phyloP scores from a whole-genome alignment of 164 flowering plant genomes.

The Berberis vulgaris region DNA sequence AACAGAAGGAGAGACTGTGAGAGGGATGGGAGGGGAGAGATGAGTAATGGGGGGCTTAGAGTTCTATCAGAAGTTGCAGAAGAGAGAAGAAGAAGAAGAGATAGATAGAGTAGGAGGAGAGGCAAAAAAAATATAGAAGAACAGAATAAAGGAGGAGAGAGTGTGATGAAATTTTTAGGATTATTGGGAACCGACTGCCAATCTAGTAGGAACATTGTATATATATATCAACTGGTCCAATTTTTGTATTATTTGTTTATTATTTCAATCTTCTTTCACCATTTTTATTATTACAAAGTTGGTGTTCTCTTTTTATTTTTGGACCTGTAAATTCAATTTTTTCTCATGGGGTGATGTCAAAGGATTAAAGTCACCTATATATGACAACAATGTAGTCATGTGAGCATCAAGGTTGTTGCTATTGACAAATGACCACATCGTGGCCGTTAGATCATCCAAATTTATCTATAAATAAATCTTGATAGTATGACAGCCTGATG shows the following conservation, averaged over 20 bases:
- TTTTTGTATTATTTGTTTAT: not conserved
- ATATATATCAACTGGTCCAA: slow-evolving; percentile 25
- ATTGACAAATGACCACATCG: not conserved
- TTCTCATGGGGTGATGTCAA: not conserved
- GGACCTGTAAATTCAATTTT: not conserved
- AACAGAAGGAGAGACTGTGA: not conserved
- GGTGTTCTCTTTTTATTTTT: slow-evolving; percentile 11
- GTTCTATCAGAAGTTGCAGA: not conserved
- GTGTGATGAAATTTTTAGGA: slow-evolving; percentile 10
- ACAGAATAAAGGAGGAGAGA: slow-evolving; percentile 15
- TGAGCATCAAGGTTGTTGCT: not conserved
- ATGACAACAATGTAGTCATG: not conserved
- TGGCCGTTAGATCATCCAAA: not conserved
- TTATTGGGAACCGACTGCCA: slow-evolving; percentile 36
- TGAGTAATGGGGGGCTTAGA: slow-evolving; percentile 6
- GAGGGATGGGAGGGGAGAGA: slow-evolving; percentile 7
- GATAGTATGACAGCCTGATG: not conserved
- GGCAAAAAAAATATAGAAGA: slow-evolving; percentile 12
- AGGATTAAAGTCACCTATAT: too few species aligned
- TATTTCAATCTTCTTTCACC: slow-evolving; percentile 4
- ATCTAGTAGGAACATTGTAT: slow-evolving; percentile 25
- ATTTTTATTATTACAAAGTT: slow-evolving; percentile 18
- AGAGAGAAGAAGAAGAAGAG: slow-evolving; percentile 2
- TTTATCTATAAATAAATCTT: not conserved
- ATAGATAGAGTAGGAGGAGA: slow-evolving; percentile 1